Evolutionary conservation across 495 filamentous ascomycete genomes (phyloP).

Genomic region (Penicillium ucsense): DNA sequence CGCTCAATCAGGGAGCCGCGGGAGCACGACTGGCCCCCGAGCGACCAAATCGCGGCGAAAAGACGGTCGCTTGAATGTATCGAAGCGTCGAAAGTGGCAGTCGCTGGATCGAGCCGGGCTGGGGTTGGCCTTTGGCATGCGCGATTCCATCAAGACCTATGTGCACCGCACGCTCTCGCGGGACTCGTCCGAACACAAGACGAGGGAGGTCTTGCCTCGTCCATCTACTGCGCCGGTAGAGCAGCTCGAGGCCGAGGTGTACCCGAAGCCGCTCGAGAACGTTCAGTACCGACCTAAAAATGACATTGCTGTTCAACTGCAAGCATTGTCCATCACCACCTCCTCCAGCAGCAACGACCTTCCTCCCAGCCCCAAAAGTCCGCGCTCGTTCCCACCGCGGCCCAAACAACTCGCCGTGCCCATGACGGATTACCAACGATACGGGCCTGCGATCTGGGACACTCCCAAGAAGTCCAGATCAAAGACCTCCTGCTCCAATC

Average conservation of each 20-base stretch:
- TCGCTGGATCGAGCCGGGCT: constrained; percentile 15
- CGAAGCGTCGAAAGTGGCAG: constrained; percentile 17
- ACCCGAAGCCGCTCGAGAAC: neutral
- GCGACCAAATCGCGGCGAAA: constrained; percentile 15
- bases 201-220: constrained; percentile 9
- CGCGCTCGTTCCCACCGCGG: neutral
- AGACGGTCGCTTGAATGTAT: constrained; percentile 17
- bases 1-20: constrained; percentile 9
- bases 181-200: constrained; percentile 14
- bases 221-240: constrained; percentile 13
- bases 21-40: constrained; percentile 2
- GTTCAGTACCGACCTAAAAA: neutral
- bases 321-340: constrained; percentile 16
- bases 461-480: constrained; percentile 23
- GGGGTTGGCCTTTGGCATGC: constrained; percentile 21
- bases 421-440: constrained; percentile 27
- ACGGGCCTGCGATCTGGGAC: constrained; percentile 30
- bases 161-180: constrained; percentile 25
- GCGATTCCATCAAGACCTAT: constrained; percentile 31
- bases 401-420: constrained; percentile 27
- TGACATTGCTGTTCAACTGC: constrained; percentile 5
- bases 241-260: neutral
- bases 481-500: constrained; percentile 7
- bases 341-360: constrained; percentile 6
- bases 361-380: constrained; percentile 1